A percentile compares a stretch with the other conserved stretches of the same genome.
Evolutionary conservation across 768 basidiomycete species (phyloP).

Genomic region (Melanogaster broomeanus): DNA sequence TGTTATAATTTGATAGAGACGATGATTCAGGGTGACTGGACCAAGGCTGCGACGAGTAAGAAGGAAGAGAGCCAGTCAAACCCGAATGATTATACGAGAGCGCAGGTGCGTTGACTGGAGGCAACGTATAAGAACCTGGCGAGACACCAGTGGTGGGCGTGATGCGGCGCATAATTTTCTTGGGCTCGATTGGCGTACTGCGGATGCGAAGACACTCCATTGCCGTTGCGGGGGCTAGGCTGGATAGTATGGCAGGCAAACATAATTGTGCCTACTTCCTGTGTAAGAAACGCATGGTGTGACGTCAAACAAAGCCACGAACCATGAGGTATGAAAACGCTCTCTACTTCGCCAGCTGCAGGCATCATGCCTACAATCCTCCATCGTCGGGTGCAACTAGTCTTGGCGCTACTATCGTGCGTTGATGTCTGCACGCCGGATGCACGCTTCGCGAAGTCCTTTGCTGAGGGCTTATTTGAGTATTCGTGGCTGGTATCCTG

Average conservation of each 20-base stretch:
- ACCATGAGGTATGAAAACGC: constrained; percentile 92
- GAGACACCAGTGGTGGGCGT: constrained; percentile 29
- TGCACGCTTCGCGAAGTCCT: constrained; percentile 58
- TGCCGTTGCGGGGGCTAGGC: constrained; percentile 20
- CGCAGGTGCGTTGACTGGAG: constrained; percentile 30
- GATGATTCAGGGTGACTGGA: constrained; percentile 29
- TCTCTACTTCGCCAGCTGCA: constrained; percentile 70
- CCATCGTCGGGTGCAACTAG: constrained; percentile 84
- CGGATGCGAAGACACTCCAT: constrained; percentile 19
- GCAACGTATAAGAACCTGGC: constrained; percentile 30
- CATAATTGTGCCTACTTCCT: constrained; percentile 35
- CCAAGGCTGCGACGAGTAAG: constrained; percentile 32
- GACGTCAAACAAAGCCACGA: constrained; percentile 40
- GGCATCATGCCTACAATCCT: constrained; percentile 69
- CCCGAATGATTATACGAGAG: constrained; percentile 30
- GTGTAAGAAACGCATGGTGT: constrained; percentile 31
- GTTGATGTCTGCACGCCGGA: constrained; percentile 59
- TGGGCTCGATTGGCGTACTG: constrained; percentile 28
- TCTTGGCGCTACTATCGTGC: constrained; percentile 71
- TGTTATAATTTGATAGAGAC: constrained; percentile 30
- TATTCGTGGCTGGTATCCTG: constrained; percentile 51
- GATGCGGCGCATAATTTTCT: constrained; percentile 26
- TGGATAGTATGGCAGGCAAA: constrained; percentile 42
- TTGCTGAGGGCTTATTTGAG: constrained; percentile 43
- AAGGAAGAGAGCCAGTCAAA: constrained; percentile 22